Evolutionary conservation across 106 monocot species (phyloP).

Genomic region (Dioscorea zingiberensis): DNA sequence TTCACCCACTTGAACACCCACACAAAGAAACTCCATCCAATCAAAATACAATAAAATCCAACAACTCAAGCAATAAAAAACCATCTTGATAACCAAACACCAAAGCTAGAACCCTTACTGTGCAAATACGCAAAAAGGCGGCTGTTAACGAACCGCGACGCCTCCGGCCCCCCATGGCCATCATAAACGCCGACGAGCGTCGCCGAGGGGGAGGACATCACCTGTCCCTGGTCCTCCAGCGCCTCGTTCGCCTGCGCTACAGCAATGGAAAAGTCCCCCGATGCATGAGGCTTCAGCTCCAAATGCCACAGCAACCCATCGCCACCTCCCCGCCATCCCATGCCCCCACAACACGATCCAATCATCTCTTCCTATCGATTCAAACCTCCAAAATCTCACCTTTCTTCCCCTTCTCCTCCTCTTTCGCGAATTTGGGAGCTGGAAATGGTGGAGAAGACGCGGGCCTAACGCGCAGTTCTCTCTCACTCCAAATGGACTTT

Average conservation of each 20-base stretch:
- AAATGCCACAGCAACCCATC: conserved; percentile 40
- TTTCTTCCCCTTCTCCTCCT: not conserved
- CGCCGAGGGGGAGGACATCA: conserved; percentile 30
- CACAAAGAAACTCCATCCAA: too few species aligned
- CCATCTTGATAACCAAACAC: too few species aligned
- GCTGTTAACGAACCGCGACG: conserved; percentile 42
- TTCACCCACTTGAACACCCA: too few species aligned
- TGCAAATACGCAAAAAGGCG: conserved; percentile 34
- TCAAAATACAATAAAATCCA: not conserved
- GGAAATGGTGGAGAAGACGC: too few species aligned
- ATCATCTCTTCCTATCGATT: not conserved
- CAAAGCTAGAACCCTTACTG: conserved; percentile 11
- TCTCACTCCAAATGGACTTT: too few species aligned
- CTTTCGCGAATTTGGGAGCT: not conserved
- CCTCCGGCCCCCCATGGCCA: conserved; percentile 60
- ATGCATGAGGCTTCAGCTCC: conserved; percentile 41
- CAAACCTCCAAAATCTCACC: not conserved
- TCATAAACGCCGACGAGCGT: conserved; percentile 55
- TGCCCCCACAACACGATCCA: conserved; percentile 8
- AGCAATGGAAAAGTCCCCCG: conserved; percentile 53
- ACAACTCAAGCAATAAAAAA: too few species aligned
- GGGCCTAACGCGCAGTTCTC: too few species aligned
- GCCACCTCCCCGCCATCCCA: conserved; percentile 11
- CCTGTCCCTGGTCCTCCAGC: conserved; percentile 54
- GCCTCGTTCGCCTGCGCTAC: conserved; percentile 38